phyloP scores from a whole-genome alignment of 257 asterid species.

The Fraxinus excelsior region DNA sequence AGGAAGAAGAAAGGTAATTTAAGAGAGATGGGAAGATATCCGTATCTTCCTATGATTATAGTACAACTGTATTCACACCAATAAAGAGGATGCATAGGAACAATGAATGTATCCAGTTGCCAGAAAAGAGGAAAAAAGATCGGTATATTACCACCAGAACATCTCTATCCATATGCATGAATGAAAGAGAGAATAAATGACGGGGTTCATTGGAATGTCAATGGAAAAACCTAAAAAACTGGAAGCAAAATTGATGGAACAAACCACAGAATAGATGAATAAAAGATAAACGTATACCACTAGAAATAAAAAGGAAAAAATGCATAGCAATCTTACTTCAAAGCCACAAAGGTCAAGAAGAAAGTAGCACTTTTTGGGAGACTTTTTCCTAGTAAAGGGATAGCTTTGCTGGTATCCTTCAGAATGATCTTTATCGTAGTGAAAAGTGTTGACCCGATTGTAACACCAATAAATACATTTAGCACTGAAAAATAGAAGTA shows the following conservation, averaged over 20 bases:
- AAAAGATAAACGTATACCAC: background rate
- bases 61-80: background rate
- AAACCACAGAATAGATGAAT: background rate
- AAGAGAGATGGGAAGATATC: background rate
- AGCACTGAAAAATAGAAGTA: slow-evolving; percentile 78
- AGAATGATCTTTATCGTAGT: slow-evolving; percentile 47
- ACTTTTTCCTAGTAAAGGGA: slow-evolving; percentile 61
- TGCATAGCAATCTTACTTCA: slow-evolving; percentile 59
- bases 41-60: background rate
- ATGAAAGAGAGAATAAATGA: background rate
- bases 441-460: slow-evolving; percentile 71
- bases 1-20: background rate
- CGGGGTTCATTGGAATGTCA: background rate
- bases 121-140: background rate
- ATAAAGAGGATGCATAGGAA: background rate
- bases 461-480: slow-evolving; percentile 89
- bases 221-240: background rate
- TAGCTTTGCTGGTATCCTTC: slow-evolving; percentile 43
- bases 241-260: background rate
- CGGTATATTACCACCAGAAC: background rate
- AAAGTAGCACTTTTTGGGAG: slow-evolving; percentile 96
- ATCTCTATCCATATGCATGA: background rate
- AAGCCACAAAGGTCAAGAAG: slow-evolving; percentile 90
- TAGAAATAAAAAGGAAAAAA: background rate
- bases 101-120: background rate